A percentile compares a stretch with the other conserved stretches of the same genome.
These are phyloP conservation scores for Trichoderma sp. DNA, from an alignment of 2,329 filamentous ascomycete species.

Conservation along the genomic window DNA sequence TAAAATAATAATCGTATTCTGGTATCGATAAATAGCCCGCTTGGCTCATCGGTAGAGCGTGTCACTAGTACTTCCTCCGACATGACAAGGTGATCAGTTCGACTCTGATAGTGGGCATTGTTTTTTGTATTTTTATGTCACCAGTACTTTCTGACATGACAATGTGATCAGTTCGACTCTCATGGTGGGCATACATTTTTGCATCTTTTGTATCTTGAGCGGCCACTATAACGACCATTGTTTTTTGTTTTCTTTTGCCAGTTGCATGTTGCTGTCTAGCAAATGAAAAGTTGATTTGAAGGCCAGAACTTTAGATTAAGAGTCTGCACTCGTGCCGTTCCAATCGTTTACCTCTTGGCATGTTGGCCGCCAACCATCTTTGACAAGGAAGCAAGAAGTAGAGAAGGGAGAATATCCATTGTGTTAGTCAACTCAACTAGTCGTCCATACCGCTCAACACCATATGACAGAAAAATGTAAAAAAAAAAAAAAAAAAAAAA, in stretches of 20 bases:
- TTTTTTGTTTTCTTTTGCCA: neutral
- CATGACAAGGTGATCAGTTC: no score
- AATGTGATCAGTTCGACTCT: slow-evolving; percentile 28
- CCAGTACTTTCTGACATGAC: slow-evolving; percentile 26
- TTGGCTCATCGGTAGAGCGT: slow-evolving; percentile 28
- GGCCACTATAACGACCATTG: neutral
- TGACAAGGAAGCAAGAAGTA: neutral
- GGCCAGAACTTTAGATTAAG: neutral
- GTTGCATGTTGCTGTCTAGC: neutral
- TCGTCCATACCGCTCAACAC: neutral
- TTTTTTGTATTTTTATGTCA: slow-evolving; percentile 12
- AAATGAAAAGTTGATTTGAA: neutral
- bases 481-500: neutral
- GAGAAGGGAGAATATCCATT: neutral
- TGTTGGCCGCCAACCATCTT: neutral
- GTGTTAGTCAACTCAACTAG: neutral
- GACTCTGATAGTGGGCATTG: no score
- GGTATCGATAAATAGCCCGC: neutral
- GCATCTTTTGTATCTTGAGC: no score
- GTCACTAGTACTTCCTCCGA: neutral
- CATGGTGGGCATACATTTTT: slow-evolving; percentile 26
- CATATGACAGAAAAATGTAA: neutral
- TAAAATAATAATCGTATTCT: no score
- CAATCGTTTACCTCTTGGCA: neutral
- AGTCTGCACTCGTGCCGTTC: neutral